Conservation (phyloP, 2,329 filamentous ascomycete genomes). For the Neonectria sp. region DNA sequence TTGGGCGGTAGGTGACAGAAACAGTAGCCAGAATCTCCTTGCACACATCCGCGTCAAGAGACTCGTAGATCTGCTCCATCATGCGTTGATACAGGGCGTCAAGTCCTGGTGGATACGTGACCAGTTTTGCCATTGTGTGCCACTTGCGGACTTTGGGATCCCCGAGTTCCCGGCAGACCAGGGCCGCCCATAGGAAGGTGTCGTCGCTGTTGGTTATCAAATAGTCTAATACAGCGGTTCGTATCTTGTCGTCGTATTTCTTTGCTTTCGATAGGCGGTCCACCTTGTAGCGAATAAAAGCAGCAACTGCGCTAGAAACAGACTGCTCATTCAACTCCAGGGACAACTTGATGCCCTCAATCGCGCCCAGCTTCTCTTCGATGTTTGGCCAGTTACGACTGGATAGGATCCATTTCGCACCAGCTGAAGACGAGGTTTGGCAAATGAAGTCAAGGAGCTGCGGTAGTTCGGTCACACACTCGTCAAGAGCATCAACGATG, state of each 20-base stretch:
- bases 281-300: constrained; percentile 57
- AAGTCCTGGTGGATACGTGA: constrained; percentile 52
- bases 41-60: constrained; percentile 50
- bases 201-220: constrained; percentile 52
- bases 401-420: constrained; percentile 60
- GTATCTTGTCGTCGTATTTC: constrained; percentile 25
- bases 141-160: constrained; percentile 9
- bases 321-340: constrained; percentile 56
- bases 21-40: constrained; percentile 52
- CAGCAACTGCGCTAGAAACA: constrained; percentile 53
- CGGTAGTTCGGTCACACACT: constrained; percentile 1
- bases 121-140: constrained; percentile 38
- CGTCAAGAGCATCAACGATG: constrained; percentile 12
- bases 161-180: constrained; percentile 39
- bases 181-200: constrained; percentile 51
- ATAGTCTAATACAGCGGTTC: constrained; percentile 22
- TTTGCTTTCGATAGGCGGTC: constrained; percentile 42
- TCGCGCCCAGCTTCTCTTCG: constrained; percentile 48
- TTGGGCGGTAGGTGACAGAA: constrained; percentile 52
- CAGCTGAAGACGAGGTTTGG: not conserved
- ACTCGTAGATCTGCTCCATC: constrained; percentile 51
- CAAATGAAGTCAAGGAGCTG: not conserved
- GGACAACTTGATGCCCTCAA: constrained; percentile 46
- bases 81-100: constrained; percentile 56
- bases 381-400: constrained; percentile 57